Evolutionary conservation across 441 rosid species (phyloP), one percentile per base, ranked within the genome.

Genomic region (Theobroma grandiflorum): DNA sequence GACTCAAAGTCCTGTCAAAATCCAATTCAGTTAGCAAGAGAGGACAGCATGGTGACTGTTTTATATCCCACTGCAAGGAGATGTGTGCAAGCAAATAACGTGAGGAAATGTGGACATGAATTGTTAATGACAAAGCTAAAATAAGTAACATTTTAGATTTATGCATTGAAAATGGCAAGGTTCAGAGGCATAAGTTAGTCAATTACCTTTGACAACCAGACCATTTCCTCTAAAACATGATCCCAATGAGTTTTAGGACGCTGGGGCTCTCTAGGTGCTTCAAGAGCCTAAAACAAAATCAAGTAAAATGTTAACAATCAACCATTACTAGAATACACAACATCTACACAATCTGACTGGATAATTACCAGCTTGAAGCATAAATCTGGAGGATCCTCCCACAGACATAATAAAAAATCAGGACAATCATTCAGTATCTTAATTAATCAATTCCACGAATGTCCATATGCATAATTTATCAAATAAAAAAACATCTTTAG

Each of bases 191-290:
- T 52, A 52, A 72, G 69, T 14, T 43, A 74, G 81, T 33, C 69
- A 52, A 74, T 84, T 86, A 95, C 99, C 99, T 97, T 97, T 37
- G 99, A 94, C 75, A 97, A 87, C 99, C 99, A 97, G 84, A 78
- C 84, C 99, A 97, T 97, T 90, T 97, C 99, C 79, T 94, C 99
- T 72, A 97, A 76, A 72, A 97, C 99, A 89, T 97, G 99, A 89
- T 97, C 99, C 99, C 99, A 97, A 77, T 97, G 99, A 83, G 97
- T 81, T 84, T 95, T 97, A 79, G 97, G 95, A 15, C 99, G 98
- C 35, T 88, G 94, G n/a, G 98, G 99, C 83, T 93, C 99, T 88
- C 87, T 90, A 50, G 97, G 98, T 68, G 95, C 98, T 88, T 97
- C 99, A 75, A 94, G 94, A n/a, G 96, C 95, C 99, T 95, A 83